Base-by-base conservation (phyloP, 768 basidiomycete species). In the Suillus subluteus region DNA sequence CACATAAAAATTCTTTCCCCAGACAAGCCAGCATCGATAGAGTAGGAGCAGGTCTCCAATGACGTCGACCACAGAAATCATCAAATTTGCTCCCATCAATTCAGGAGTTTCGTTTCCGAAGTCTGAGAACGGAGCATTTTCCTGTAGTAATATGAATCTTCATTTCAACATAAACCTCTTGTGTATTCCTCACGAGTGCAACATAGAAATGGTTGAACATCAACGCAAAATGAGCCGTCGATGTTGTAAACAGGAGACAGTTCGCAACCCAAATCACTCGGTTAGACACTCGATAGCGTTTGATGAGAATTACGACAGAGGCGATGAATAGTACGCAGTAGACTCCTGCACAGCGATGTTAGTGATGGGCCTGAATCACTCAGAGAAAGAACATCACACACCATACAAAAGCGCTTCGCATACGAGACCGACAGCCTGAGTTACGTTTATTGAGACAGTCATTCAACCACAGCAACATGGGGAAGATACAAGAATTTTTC, bases 21-120 rank as follows among this genome's bases (percentile, higher is more conserved):
- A 80, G 26, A 80, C 67, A 35, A 75, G 46, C 71, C 74, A 80
- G 63, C 75, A 78, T 37, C 79, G 79, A 66, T 78, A 79, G 50
- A 74, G 64, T n/a, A 77, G 65, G 37, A 76, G 67, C 52, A 68
- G 12, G 67, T 74, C 66, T 4, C 74, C 74, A 16, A 71, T 30
- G 44, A 76, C 66, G 40, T 76, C 75, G 18, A 70, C 52, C 35
- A 74, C n/a, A 12, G 72, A 71, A 37, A 76, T 69, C 59, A 76
- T 62, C 13, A 74, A 46, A 67, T 76, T 75, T 13, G 73, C 74
- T 15, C 66, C 74, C 18, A 71, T 38, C 18, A 73, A 68, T 18
- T 13, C 46, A 1, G 35, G 32, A 6, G 70, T 77, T 69, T 77
- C 73, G 41, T 70, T 26, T n/a, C 67, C 67, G 46, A 62, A 73